Evolutionary conservation across 176 grass and related monocot species (phyloP).

Genomic region (Otatea glauca): DNA sequence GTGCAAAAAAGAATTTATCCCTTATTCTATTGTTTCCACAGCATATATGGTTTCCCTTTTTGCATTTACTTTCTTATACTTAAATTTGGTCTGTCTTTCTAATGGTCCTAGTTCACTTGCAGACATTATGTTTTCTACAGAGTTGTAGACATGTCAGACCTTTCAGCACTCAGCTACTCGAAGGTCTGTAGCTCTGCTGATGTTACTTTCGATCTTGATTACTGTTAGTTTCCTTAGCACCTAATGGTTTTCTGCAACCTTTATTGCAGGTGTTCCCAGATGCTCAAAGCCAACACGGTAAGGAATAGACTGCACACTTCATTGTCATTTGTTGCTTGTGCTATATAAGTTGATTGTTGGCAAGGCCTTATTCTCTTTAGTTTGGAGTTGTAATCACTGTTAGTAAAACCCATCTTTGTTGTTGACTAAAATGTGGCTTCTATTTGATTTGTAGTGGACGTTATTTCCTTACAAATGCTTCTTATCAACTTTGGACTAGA

Average conservation of each 20-base stretch:
- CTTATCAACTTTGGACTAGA: constrained; percentile 71
- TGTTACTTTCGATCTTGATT: constrained; percentile 28
- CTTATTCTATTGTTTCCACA: not conserved
- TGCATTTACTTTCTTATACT: constrained; percentile 21
- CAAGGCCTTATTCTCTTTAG: constrained; percentile 1
- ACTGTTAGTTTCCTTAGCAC: not conserved
- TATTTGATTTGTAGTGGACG: constrained; percentile 32
- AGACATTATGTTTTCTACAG: constrained; percentile 58
- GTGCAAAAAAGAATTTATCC: not conserved
- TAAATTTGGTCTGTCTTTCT: not conserved
- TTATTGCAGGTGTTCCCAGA: constrained; percentile 41
- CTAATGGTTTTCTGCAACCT: constrained; percentile 31
- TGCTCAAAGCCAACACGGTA: constrained; percentile 55
- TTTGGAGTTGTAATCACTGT: not conserved
- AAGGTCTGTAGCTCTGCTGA: constrained; percentile 54
- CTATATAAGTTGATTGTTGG: not conserved
- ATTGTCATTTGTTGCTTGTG: constrained; percentile 2
- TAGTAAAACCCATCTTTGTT: not conserved
- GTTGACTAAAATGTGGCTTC: not conserved
- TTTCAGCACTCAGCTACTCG: constrained; percentile 66
- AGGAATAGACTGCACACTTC: not conserved
- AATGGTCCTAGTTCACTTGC: constrained; percentile 3
- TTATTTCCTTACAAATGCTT: constrained; percentile 61
- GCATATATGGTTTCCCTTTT: not conserved
- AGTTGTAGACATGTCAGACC: constrained; percentile 57